Evolutionary conservation across 2,329 filamentous ascomycete species (phyloP), one percentile per base, ranked within the genome.

Genomic region (Botryotinia globosa): DNA sequence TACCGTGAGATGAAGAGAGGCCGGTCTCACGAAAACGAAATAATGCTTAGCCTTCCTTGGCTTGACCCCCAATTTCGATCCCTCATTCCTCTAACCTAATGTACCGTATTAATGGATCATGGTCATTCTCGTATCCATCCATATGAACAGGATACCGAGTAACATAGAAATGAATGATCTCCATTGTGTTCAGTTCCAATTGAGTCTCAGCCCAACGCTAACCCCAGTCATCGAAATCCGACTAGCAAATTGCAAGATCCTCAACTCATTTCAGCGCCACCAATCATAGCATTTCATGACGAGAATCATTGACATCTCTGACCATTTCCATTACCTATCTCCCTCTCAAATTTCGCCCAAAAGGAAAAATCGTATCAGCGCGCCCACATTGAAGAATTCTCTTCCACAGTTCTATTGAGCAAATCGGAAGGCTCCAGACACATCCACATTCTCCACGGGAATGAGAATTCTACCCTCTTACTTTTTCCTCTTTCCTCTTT

Each of bases 11-110:
- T 48, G 44, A n/a, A 51, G 12, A 39, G 32, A 54, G 44, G n/a
- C 42, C 34, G 44, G 37, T 71, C 69, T 45, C 48, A 71, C 69
- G 61, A 71, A 66, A 71, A 71, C 69, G 65, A 68, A 68, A 68
- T 42, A n/a, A 16, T 42, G 34, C 48, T 68, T 68, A 32, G 48
- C 48, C 65, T 68, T 58, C 34, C 65, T 68, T 68, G 34, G 65
- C 65, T n/a, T 68, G 37, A 56, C 48, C 48, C 65, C 65, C 65
- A 56, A 56, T 42, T 56, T 56, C 48, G 48, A 56, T 68, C 25
- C 32, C 48, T 39, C 48, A 32, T 9, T 56, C 10, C 65, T 68
- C 48, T 32, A 51, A 14, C 44, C 44, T 25, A 37, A 32, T 51
- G 32, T 65, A 12, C 44, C 63, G 48, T 25, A 25, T 56, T 18